Conservation (phyloP, 2,329 filamentous ascomycete genomes). For the Colletotrichum australisinense region DNA sequence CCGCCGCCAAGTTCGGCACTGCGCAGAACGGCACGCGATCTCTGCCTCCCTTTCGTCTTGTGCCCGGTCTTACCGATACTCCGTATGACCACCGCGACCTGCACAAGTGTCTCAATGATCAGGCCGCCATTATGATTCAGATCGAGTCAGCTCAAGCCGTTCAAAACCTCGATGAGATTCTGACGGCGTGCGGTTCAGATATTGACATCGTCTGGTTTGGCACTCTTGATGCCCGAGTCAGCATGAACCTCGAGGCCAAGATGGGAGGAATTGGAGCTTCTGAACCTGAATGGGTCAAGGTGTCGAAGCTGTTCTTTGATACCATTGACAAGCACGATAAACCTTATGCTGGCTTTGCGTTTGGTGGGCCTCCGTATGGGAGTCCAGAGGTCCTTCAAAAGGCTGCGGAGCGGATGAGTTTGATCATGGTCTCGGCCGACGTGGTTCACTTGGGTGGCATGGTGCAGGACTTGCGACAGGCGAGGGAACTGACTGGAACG, state of each 20-base stretch:
- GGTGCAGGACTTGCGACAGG: slow-evolving; percentile 36
- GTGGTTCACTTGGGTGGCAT: slow-evolving; percentile 39
- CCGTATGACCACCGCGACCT: slow-evolving; percentile 47
- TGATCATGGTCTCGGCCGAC: slow-evolving; percentile 39
- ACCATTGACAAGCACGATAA: slow-evolving; percentile 58
- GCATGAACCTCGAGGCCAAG: slow-evolving; percentile 53
- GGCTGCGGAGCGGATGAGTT: slow-evolving; percentile 41
- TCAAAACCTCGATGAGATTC: slow-evolving; percentile 59
- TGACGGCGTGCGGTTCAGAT: slow-evolving; percentile 54
- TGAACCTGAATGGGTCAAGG: slow-evolving; percentile 55
- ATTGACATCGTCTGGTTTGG: slow-evolving; percentile 62
- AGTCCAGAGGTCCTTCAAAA: slow-evolving; percentile 40
- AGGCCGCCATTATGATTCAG: slow-evolving; percentile 61
- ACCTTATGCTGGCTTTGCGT: slow-evolving; percentile 49
- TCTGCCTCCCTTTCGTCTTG: slow-evolving; percentile 54
- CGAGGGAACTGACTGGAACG: background rate
- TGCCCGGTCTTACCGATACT: slow-evolving; percentile 53
- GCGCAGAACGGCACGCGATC: slow-evolving; percentile 54
- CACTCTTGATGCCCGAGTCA: slow-evolving; percentile 55
- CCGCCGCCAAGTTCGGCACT: slow-evolving; percentile 56
- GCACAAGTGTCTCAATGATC: slow-evolving; percentile 54
- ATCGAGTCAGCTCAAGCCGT: slow-evolving; percentile 56
- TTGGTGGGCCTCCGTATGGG: slow-evolving; percentile 41
- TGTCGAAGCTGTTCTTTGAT: slow-evolving; percentile 48
- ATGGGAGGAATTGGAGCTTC: slow-evolving; percentile 42